Percentiles rank a stretch among this genome's conserved stretches.
Conservation (phyloP, 1,139 yeast genomes). For the Scheffersomyces insectosa region DNA sequence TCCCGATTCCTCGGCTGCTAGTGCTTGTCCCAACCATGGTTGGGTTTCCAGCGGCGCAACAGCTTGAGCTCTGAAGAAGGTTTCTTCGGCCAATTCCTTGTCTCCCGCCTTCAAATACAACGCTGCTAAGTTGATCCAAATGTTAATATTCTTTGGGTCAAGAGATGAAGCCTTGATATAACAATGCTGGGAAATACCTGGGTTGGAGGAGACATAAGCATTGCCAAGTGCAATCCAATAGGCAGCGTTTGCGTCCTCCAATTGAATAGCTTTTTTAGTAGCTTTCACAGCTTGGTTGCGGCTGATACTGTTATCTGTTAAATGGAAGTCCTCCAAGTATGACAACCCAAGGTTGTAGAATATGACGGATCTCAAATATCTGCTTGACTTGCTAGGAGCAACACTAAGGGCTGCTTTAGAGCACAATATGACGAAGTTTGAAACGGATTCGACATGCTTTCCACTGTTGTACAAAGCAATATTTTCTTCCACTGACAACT, state of each 20-base stretch:
- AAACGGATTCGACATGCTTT: conserved; percentile 20
- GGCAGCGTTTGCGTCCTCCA: conserved; percentile 67
- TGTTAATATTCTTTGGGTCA: conserved; percentile 63
- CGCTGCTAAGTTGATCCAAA: conserved; percentile 84
- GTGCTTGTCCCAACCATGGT: conserved; percentile 91
- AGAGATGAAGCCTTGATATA: conserved; percentile 78
- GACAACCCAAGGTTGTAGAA: conserved; percentile 74
- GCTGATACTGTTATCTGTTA: conserved; percentile 24
- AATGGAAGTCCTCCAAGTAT: conserved; percentile 49
- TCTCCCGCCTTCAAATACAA: conserved; percentile 73
- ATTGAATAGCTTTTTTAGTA: conserved; percentile 66
- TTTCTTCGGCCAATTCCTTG: conserved; percentile 67
- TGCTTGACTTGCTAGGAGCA: conserved; percentile 38
- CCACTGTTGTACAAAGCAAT: conserved; percentile 11
- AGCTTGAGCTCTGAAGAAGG: conserved; percentile 75
- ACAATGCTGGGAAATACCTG: conserved; percentile 87
- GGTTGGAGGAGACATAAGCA: conserved; percentile 57
- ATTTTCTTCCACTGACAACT: neutral
- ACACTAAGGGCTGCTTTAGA: conserved; percentile 26
- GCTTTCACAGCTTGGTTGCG: conserved; percentile 54
- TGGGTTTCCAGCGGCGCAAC: conserved; percentile 73
- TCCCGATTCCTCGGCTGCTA: conserved; percentile 63
- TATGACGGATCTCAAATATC: conserved; percentile 58
- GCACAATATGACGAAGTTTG: conserved; percentile 26
- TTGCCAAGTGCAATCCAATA: conserved; percentile 87